Evolutionary conservation across 2,329 filamentous ascomycete genomes (phyloP).

Genomic region (Scedosporium apiospermum): DNA sequence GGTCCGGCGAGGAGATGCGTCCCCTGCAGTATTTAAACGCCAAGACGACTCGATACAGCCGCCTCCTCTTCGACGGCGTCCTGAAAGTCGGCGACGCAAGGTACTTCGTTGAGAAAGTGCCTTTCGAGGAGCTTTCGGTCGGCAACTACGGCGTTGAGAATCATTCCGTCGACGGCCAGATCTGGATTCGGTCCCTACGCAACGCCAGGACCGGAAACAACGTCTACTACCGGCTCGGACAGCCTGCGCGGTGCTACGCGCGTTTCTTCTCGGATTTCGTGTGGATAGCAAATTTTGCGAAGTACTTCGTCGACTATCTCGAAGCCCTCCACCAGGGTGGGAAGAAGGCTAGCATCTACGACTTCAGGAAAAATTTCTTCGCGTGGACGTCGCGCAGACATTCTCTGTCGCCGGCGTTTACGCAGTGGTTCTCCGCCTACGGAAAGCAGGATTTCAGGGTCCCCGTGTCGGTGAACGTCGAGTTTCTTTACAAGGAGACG

Average conservation of each 20-base stretch:
- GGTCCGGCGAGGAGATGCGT: slow-evolving; percentile 38
- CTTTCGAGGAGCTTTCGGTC: slow-evolving; percentile 51
- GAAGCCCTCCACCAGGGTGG: slow-evolving; percentile 19
- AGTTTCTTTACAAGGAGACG: slow-evolving; percentile 58
- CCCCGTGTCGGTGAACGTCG: slow-evolving; percentile 47
- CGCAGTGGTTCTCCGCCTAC: slow-evolving; percentile 43
- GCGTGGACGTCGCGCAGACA: slow-evolving; percentile 45
- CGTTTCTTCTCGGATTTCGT: slow-evolving; percentile 54
- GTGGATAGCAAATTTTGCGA: slow-evolving; percentile 63
- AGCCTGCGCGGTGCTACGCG: slow-evolving; percentile 49
- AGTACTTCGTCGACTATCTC: slow-evolving; percentile 63
- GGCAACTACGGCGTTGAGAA: slow-evolving; percentile 50
- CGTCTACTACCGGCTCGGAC: slow-evolving; percentile 55
- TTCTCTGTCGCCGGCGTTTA: slow-evolving; percentile 27
- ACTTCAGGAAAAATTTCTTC: slow-evolving; percentile 50
- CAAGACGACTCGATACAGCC: slow-evolving; percentile 18
- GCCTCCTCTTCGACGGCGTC: slow-evolving; percentile 51
- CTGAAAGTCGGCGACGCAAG: slow-evolving; percentile 32
- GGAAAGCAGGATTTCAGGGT: slow-evolving; percentile 51
- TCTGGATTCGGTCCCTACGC: slow-evolving; percentile 54
- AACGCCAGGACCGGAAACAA: slow-evolving; percentile 26
- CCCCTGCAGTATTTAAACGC: slow-evolving; percentile 43
- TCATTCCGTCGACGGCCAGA: slow-evolving; percentile 36
- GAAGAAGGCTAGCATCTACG: slow-evolving; percentile 34
- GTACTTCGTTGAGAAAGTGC: slow-evolving; percentile 44